phyloP scores from a whole-genome alignment of 2,329 filamentous ascomycete species.

The Xylariaceae sp. region DNA sequence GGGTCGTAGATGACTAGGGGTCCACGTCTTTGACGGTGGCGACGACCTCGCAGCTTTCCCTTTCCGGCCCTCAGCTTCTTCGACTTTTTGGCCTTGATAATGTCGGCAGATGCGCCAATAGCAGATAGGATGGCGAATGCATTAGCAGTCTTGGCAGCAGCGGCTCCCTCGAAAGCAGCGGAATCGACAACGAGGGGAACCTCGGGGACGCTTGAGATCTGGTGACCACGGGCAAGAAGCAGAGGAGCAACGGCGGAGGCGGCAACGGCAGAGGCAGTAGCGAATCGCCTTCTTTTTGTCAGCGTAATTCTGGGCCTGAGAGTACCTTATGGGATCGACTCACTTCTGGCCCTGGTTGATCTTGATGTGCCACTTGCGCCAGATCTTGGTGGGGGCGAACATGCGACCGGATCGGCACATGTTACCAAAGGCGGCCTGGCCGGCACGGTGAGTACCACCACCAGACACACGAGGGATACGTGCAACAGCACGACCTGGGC shows the following conservation, averaged over 20 bases:
- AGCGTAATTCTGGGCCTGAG: neutral
- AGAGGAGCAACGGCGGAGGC: constrained; percentile 93
- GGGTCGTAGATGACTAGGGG: constrained; percentile 97
- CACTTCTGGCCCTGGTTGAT: constrained; percentile 98
- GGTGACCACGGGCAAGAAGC: constrained; percentile 94
- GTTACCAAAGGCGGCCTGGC: constrained; percentile 99
- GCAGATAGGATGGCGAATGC: constrained; percentile 84
- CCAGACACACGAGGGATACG: constrained; percentile 99
- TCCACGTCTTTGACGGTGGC: constrained; percentile 94
- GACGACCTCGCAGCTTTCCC: constrained; percentile 96
- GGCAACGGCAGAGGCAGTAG: constrained; percentile 93
- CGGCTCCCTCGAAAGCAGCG: constrained; percentile 72
- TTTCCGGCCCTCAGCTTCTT: constrained; percentile 97
- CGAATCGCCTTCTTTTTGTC: constrained; percentile 67
- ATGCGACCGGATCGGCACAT: constrained; percentile 99
- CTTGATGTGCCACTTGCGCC: constrained; percentile 99
- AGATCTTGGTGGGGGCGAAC: constrained; percentile 99
- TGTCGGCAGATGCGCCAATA: constrained; percentile 80
- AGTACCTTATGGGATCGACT: constrained; percentile 31
- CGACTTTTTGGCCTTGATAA: constrained; percentile 93
- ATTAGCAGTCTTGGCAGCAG: constrained; percentile 80
- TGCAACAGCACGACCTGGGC: constrained; percentile 88
- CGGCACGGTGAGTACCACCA: constrained; percentile 99
- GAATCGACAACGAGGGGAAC: constrained; percentile 96
- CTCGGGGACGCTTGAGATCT: constrained; percentile 85